phyloP scores from a whole-genome alignment of 1,284 basidiomycete species.

The Coriolopsis trogii region DNA sequence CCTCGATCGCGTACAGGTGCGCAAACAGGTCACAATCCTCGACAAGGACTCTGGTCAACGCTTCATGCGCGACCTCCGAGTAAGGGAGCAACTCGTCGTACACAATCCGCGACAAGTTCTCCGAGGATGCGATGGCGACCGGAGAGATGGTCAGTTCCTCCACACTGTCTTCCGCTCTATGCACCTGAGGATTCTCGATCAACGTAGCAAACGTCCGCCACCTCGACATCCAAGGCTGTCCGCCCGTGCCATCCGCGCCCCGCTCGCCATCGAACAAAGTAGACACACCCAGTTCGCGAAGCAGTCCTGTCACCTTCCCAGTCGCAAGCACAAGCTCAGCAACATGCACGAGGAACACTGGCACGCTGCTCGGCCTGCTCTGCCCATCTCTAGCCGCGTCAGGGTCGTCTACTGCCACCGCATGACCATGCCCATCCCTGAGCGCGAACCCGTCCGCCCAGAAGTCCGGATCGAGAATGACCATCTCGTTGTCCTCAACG shows the following conservation, averaged over 20 bases:
- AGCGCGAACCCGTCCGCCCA: conserved; percentile 78
- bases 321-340: conserved; percentile 65
- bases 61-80: conserved; percentile 57
- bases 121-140: conserved; percentile 44
- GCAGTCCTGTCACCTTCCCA: conserved; percentile 80
- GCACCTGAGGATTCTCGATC: conserved; percentile 2
- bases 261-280: conserved; percentile 21
- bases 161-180: neutral
- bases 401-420: conserved; percentile 28
- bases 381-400: conserved; percentile 12
- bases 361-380: conserved; percentile 45
- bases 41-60: conserved; percentile 60
- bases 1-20: conserved; percentile 76
- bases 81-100: conserved; percentile 64
- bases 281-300: conserved; percentile 48
- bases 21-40: conserved; percentile 72
- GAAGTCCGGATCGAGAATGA: conserved; percentile 73
- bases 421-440: conserved; percentile 42
- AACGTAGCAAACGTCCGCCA: conserved; percentile 35
- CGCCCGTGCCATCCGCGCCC: neutral
- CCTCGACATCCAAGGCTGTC: conserved; percentile 31
- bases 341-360: conserved; percentile 61
- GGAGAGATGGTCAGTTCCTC: conserved; percentile 3
- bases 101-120: conserved; percentile 63
- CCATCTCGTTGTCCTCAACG: conserved; percentile 69